A percentile compares a stretch with the other conserved stretches of the same genome.
phyloP scores from a whole-genome alignment of 495 filamentous ascomycete species.

The Penicillium flavigenum region DNA sequence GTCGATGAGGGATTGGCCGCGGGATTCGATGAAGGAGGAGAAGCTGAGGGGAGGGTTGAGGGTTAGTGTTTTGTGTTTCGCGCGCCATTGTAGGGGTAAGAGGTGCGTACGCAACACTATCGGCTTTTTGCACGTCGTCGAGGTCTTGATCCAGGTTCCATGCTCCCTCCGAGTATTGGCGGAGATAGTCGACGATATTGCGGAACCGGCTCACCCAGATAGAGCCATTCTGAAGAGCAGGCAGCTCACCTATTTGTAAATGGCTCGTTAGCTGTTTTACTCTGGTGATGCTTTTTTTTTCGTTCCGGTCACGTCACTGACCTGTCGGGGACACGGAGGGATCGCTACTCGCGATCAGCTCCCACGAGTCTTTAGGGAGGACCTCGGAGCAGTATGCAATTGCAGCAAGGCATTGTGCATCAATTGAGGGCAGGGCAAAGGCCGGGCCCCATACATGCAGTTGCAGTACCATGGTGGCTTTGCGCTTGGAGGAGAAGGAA shows the following conservation, averaged over 20 bases:
- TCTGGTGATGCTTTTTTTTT: constrained; percentile 1
- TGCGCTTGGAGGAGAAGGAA: constrained; percentile 21
- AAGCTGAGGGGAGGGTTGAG: constrained; percentile 37
- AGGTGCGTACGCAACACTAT: constrained; percentile 53
- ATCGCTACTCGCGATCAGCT: constrained; percentile 72
- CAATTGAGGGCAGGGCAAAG: constrained; percentile 83
- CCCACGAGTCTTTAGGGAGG: constrained; percentile 63
- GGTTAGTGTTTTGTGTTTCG: not conserved
- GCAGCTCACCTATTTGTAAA: constrained; percentile 62
- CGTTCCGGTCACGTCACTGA: constrained; percentile 47
- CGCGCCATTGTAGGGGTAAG: not conserved
- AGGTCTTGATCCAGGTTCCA: constrained; percentile 57
- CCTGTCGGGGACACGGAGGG: constrained; percentile 72
- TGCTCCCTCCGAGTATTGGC: constrained; percentile 47
- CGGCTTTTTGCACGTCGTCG: constrained; percentile 45
- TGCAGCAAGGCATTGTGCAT: constrained; percentile 79
- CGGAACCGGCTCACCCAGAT: constrained; percentile 69
- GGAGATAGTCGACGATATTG: constrained; percentile 71
- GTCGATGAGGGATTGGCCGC: constrained; percentile 66
- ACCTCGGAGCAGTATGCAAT: constrained; percentile 67
- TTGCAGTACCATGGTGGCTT: constrained; percentile 60
- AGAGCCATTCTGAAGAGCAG: constrained; percentile 64
- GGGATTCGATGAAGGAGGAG: constrained; percentile 61
- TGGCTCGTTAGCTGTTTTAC: constrained; percentile 5
- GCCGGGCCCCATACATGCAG: constrained; percentile 91